Base-by-base conservation (phyloP, 2,329 filamentous ascomycete species). In the Rutstroemia sp. region DNA sequence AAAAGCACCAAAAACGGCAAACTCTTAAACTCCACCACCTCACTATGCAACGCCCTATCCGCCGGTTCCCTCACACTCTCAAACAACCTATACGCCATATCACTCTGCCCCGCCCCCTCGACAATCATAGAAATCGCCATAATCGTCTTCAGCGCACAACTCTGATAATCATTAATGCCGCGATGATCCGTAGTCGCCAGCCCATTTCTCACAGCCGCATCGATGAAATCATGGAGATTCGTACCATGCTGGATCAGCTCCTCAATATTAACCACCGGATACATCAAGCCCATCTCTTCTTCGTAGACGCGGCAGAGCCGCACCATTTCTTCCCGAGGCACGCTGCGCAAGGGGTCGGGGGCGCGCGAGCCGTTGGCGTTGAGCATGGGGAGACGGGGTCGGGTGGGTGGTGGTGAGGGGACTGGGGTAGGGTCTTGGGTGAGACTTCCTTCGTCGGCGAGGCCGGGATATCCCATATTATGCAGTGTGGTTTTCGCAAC, bases 251-350 rank as follows among this genome's bases (percentile, higher is more conserved):
- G 75, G 39, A 88, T 83, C 41, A 95, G 75, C 44, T 78, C 78
- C 44, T 87, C 81, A 38, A 95, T 87, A 63, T 89, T 81, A 48
- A 95, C 71, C 4, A 96, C 81, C 0, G 92, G 92, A 69, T 95
- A 96, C 89, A 96, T 95, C 65, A 92, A 81, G 45, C 89, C 89
- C 65, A 95, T 86, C 69, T 96, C 92, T 65, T 96, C 91, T 63
- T 95, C 88, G 67, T 94, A 92, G 0, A 95, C 76, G 14, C 82
- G 78, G 62, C 89, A 89, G 14, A 96, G 73, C 1, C 89, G 82
- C 19, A 92, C 71, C 65, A 94, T 89, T 67, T 96, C 91, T 38
- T 91, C 83, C 65, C 86, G 85, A 54, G 81, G 81, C 49, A 95
- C 81, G 7, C 84, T 78, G 82, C 90, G 92, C 27, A 97, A 80